Evolutionary conservation across 23 red algal species (phyloP).

Genomic region (Gracilariopsis chorda): DNA sequence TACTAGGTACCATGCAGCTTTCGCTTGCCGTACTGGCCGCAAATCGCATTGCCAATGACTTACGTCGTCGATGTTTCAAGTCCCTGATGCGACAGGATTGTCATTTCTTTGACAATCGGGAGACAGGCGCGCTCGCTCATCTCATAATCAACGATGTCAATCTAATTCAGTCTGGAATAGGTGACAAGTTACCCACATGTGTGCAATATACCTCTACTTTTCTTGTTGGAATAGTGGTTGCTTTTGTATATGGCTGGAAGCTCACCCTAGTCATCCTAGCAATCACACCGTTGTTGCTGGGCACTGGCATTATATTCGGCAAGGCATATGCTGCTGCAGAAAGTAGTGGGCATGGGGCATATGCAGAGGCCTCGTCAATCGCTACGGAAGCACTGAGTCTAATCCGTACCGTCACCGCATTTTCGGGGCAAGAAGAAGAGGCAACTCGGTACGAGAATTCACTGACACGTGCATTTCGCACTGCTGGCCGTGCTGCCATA

Average conservation of each 20-base stretch:
- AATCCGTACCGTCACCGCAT: conserved; percentile 71
- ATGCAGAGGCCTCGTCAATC: conserved; percentile 40
- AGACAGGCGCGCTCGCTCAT: conserved; percentile 44
- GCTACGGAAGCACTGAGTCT: conserved; percentile 58
- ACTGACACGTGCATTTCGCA: not conserved
- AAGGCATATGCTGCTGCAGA: conserved; percentile 26
- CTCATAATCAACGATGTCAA: conserved; percentile 25
- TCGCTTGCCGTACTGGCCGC: conserved; percentile 6
- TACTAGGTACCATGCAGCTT: not conserved
- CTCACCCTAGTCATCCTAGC: conserved; percentile 57
- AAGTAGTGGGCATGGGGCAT: conserved; percentile 37
- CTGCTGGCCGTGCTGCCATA: conserved; percentile 19
- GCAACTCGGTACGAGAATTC: conserved; percentile 37
- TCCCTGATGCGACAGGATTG: conserved; percentile 39
- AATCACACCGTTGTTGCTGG: conserved; percentile 38
- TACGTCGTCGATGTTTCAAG: conserved; percentile 18
- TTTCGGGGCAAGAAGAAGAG: conserved; percentile 63
- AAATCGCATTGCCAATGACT: conserved; percentile 15
- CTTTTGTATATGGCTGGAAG: conserved; percentile 26
- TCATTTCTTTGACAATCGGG: conserved; percentile 4
- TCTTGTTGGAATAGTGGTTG: conserved; percentile 3
- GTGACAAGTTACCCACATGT: conserved; percentile 11
- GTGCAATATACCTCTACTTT: conserved; percentile 54
- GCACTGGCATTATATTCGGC: conserved; percentile 39
- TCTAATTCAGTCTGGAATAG: conserved; percentile 25